Base-by-base conservation (phyloP, 106 monocot species). In the Acanthochlamys bracteata region DNA sequence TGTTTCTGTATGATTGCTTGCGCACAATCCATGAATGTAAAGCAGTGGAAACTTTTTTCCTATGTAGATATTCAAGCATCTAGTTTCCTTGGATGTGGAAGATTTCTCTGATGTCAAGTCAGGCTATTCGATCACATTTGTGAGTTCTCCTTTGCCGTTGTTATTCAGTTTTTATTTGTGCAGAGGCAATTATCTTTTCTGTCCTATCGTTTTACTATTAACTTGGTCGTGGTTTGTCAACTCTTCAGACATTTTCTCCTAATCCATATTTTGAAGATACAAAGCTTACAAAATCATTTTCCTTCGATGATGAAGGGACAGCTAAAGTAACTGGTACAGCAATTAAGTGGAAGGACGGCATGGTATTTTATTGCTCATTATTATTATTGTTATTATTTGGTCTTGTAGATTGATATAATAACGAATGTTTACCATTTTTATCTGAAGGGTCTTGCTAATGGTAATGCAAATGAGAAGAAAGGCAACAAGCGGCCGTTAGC, bases 41-140 rank as follows among this genome's bases (percentile, higher is more conserved):
- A 3, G 33, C n/a, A n/a, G n/a, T n/a, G n/a, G n/a, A 6, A 33
- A 33, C 1, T 33, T 33, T 6, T 1, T 33, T 33, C 6, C 4
- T 33, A 60, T 78, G 47, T 45, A 93, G 93, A 73, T 93, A 39
- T 89, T 93, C 79, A 93, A 84, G 85, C 68, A 89, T 72, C 42
- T 89, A 60, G 51, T 55, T 21, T 84, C 81, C 21, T 45, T 89
- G 24, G 84, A 89, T 42, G 89, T 84, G 13, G 81, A 89, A 69
- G 89, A 89, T 42, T 89, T 70, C 41, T 81, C 78, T 63, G 89
- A 89, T 69, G 81, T 84, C 16, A 84, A 89, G 51, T 89, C 84
- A 19, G 89, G 89, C 41, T 89, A 80, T 71, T 77, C 93, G 13
- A 86, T 93, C 64, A 76, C 76, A 25, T 82, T 93, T 75, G 93